Evolutionary conservation across 495 filamentous ascomycete genomes (phyloP).

Genomic region (Aspergillus carlsbadensis): DNA sequence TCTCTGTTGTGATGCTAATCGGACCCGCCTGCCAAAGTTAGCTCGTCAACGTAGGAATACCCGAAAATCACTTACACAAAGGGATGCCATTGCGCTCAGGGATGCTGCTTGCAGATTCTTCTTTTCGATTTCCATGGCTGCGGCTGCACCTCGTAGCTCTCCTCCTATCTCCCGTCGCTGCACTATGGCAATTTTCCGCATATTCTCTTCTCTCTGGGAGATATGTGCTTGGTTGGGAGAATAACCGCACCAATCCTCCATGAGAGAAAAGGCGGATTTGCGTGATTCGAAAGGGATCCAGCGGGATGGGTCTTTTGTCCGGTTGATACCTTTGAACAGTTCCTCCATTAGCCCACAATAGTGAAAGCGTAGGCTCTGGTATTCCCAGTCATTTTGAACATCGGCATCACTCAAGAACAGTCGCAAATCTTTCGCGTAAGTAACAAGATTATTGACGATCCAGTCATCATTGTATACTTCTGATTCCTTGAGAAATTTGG

Average conservation of each 20-base stretch:
- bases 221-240: slow-evolving; percentile 87
- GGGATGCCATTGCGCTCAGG: slow-evolving; percentile 89
- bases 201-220: slow-evolving; percentile 77
- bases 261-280: slow-evolving; percentile 89
- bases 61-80: slow-evolving; percentile 66
- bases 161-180: slow-evolving; percentile 58
- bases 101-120: slow-evolving; percentile 86
- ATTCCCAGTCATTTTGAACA: slow-evolving; percentile 94
- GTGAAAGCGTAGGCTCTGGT: slow-evolving; percentile 85
- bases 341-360: slow-evolving; percentile 94
- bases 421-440: slow-evolving; percentile 88
- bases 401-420: slow-evolving; percentile 91
- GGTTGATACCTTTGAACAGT: slow-evolving; percentile 87
- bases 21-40: slow-evolving; percentile 65
- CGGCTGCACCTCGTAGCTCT: slow-evolving; percentile 72
- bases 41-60: background rate
- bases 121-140: slow-evolving; percentile 95
- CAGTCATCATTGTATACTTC: slow-evolving; percentile 87
- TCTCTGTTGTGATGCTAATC: slow-evolving; percentile 82
- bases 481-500: slow-evolving; percentile 78
- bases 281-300: slow-evolving; percentile 97
- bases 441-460: slow-evolving; percentile 85
- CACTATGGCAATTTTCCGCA: slow-evolving; percentile 77
- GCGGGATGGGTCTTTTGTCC: slow-evolving; percentile 76
- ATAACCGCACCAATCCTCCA: slow-evolving; percentile 99